These are phyloP conservation scores for Ogataea ramenticola DNA, from an alignment of 805 yeast species.

Conservation along the genomic window DNA sequence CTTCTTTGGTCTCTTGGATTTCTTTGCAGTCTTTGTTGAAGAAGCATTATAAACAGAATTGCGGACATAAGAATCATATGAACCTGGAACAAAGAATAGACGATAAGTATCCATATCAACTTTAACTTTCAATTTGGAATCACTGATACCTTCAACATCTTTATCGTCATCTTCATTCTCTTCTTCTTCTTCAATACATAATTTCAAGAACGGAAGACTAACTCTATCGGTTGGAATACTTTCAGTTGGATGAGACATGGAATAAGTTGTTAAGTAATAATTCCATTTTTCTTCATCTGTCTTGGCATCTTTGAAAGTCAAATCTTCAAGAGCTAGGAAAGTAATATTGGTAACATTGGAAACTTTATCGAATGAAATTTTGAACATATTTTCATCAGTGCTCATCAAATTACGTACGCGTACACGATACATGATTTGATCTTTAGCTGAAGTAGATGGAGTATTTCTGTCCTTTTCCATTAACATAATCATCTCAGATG, in stretches of 20 bases:
- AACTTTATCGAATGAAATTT: constrained; percentile 61
- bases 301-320: constrained; percentile 67
- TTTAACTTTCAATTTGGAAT: constrained; percentile 69
- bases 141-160: constrained; percentile 52
- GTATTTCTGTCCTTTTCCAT: constrained; percentile 75
- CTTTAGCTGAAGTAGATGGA: constrained; percentile 64
- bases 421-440: constrained; percentile 87
- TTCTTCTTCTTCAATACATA: constrained; percentile 43
- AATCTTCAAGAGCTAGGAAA: constrained; percentile 80
- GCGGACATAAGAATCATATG: constrained; percentile 75
- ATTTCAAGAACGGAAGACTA: constrained; percentile 69
- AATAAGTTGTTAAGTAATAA: constrained; percentile 86
- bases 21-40: constrained; percentile 14
- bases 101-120: constrained; percentile 74
- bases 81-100: constrained; percentile 69
- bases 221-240: constrained; percentile 79
- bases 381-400: constrained; percentile 86
- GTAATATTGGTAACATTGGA: constrained; percentile 57
- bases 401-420: constrained; percentile 74
- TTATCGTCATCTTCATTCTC: constrained; percentile 26
- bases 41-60: constrained; percentile 34
- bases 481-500: constrained; percentile 71
- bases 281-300: constrained; percentile 81
- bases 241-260: constrained; percentile 95
- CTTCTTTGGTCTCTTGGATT: constrained; percentile 6